Evolutionary conservation across 306 rosid genomes (phyloP).

Genomic region (Prunus dulcis): DNA sequence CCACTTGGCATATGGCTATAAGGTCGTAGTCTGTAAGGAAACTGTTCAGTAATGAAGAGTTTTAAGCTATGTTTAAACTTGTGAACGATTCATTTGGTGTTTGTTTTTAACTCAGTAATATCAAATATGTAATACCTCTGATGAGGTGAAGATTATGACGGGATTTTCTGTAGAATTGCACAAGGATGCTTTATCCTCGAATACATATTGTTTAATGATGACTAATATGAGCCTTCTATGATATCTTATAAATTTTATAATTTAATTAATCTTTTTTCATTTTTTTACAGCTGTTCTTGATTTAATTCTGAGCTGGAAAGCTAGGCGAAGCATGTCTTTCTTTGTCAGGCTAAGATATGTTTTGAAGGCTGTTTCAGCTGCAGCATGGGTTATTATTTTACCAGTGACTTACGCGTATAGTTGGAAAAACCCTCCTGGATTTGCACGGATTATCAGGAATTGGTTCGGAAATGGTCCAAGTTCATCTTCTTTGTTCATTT

Average conservation of each 20-base stretch:
- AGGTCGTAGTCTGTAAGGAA: neutral
- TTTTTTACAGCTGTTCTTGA: conserved; percentile 71
- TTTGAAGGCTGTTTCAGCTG: conserved; percentile 62
- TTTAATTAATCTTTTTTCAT: conserved; percentile 19
- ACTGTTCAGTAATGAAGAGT: neutral
- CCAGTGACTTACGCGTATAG: conserved; percentile 88
- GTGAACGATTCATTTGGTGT: neutral
- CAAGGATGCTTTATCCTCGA: neutral
- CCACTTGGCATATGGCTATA: neutral
- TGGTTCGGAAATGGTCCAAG: conserved; percentile 88
- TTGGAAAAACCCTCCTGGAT: conserved; percentile 79
- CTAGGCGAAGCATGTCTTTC: conserved; percentile 73
- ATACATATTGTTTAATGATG: neutral
- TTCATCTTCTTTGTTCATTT: conserved; percentile 88
- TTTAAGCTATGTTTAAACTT: neutral
- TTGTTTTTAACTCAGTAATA: neutral
- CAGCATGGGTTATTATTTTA: conserved; percentile 84
- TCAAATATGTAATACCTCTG: neutral
- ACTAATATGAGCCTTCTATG: neutral
- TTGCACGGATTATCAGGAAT: conserved; percentile 72
- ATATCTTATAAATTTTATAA: neutral
- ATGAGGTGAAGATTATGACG: neutral
- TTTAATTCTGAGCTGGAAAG: conserved; percentile 83
- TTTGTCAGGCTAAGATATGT: conserved; percentile 79
- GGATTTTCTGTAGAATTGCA: neutral